Evolutionary conservation across 2,329 filamentous ascomycete species (phyloP).

Genomic region (Cytospora schulzeri): DNA sequence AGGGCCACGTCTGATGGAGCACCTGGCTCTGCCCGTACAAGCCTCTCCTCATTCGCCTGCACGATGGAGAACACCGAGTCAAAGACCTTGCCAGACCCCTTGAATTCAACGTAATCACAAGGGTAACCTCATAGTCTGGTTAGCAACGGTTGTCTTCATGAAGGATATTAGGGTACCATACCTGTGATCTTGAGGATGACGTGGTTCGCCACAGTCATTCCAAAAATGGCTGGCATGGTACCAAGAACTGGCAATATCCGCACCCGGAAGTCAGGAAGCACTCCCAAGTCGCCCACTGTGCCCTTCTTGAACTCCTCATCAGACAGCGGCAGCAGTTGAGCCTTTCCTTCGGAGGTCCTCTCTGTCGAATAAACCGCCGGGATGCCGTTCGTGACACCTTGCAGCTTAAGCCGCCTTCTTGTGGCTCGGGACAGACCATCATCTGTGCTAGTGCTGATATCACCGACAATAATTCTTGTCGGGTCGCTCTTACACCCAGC

Average conservation of each 20-base stretch:
- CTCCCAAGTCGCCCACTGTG: slow-evolving; percentile 80
- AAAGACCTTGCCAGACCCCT: slow-evolving; percentile 88
- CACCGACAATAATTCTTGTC: slow-evolving; percentile 84
- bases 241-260: slow-evolving; percentile 93
- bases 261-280: slow-evolving; percentile 89
- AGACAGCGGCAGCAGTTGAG: slow-evolving; percentile 79
- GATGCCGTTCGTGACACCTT: slow-evolving; percentile 82
- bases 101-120: slow-evolving; percentile 77
- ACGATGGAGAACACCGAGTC: slow-evolving; percentile 77
- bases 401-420: slow-evolving; percentile 72
- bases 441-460: slow-evolving; percentile 85
- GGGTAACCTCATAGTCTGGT: slow-evolving; percentile 65
- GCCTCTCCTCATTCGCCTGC: slow-evolving; percentile 77
- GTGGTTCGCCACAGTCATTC: slow-evolving; percentile 88
- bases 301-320: slow-evolving; percentile 90
- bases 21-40: slow-evolving; percentile 58
- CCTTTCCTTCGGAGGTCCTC: slow-evolving; percentile 87
- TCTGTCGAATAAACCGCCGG: slow-evolving; percentile 93
- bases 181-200: slow-evolving; percentile 76
- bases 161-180: slow-evolving; percentile 29
- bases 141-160: not conserved
- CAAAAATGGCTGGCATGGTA: slow-evolving; percentile 97
- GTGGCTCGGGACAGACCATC: slow-evolving; percentile 87
- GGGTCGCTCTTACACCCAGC: slow-evolving; percentile 89
- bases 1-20: slow-evolving; percentile 53